Evolutionary conservation across 2,329 filamentous ascomycete species (phyloP).

Genomic region (Elsinoe arachidis): DNA sequence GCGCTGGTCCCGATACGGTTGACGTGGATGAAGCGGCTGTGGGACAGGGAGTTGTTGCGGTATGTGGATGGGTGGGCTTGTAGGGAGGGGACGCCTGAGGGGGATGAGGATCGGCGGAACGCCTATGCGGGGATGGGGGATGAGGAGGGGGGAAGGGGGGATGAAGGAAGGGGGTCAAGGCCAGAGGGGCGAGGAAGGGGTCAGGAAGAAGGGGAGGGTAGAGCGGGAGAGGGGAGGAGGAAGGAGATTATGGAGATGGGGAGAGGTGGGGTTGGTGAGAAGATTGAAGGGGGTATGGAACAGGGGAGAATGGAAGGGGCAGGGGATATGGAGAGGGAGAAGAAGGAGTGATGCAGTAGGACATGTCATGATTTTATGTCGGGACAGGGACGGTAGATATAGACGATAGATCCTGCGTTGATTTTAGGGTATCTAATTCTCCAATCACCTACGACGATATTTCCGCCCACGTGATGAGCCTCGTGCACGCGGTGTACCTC

Average conservation of each 20-base stretch:
- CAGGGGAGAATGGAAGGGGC: background rate
- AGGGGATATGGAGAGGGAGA: background rate
- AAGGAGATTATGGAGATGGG: background rate
- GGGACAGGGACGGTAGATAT: background rate
- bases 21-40: slow-evolving; percentile 51
- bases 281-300: background rate
- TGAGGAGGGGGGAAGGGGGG: background rate
- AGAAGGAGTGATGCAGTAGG: background rate
- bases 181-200: background rate
- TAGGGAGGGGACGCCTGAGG: slow-evolving; percentile 30
- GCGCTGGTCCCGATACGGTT: slow-evolving; percentile 55
- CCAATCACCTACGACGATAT: background rate
- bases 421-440: background rate
- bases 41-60: slow-evolving; percentile 49
- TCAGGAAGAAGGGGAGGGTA: background rate
- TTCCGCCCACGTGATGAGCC: background rate
- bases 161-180: background rate
- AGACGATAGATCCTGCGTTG: background rate
- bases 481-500: background rate
- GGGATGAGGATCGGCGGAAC: slow-evolving; percentile 22
- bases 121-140: background rate
- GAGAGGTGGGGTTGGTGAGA: background rate
- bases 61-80: slow-evolving; percentile 41
- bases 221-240: background rate
- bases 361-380: too few relatives aligned